Conservation (phyloP, 345 rosid species). For the Citrus hindsii region DNA sequence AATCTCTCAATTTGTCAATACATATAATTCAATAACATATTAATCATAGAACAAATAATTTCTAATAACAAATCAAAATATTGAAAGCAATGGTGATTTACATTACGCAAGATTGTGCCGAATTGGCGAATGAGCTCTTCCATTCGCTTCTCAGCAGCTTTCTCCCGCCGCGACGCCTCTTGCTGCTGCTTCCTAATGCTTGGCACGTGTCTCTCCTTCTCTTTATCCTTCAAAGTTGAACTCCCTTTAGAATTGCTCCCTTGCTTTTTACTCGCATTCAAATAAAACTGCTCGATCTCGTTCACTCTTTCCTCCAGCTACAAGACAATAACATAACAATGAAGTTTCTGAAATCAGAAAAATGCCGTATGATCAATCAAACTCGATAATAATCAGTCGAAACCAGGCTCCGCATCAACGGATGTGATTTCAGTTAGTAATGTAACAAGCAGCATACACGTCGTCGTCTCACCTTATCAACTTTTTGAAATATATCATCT, state of each 20-base stretch:
- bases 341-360: neutral
- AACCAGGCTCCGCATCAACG: neutral
- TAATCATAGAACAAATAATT: neutral
- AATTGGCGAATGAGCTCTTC: conserved; percentile 89
- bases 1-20: neutral
- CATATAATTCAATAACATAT: neutral
- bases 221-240: conserved; percentile 45
- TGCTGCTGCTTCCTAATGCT: conserved; percentile 66
- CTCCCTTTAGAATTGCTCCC: conserved; percentile 42
- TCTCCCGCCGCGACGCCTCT: conserved; percentile 65
- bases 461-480: conserved; percentile 48
- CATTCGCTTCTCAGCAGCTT: conserved; percentile 88
- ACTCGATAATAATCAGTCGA: neutral
- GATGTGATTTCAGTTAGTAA: neutral
- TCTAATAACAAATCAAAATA: neutral
- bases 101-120: conserved; percentile 67
- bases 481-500: conserved; percentile 51
- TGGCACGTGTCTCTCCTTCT: conserved; percentile 49
- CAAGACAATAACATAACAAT: conserved; percentile 1
- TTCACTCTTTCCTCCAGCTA: conserved; percentile 75
- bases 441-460: neutral
- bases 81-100: conserved; percentile 4
- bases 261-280: conserved; percentile 33
- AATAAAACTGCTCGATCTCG: conserved; percentile 63
- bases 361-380: neutral